Conservation (phyloP, 306 rosid species). For the Clitoria ternatea region DNA sequence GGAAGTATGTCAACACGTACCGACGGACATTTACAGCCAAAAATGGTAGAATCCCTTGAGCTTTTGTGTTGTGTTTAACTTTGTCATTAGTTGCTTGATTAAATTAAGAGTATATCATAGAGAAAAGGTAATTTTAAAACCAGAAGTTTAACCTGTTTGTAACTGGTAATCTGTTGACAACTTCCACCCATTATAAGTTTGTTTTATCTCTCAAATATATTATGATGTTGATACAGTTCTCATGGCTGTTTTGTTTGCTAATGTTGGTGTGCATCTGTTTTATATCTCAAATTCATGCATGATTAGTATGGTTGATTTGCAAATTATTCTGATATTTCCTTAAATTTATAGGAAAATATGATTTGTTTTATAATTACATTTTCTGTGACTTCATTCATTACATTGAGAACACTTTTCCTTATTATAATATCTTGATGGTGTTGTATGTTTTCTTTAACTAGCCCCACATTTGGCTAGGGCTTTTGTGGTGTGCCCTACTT, state of each 20-base stretch:
- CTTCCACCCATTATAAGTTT: neutral
- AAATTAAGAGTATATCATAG: neutral
- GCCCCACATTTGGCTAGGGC: neutral
- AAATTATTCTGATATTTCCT: neutral
- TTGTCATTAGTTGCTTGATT: neutral
- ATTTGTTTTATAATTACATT: neutral
- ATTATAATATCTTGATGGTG: neutral
- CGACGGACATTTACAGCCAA: constrained; percentile 36
- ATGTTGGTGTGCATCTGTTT: neutral
- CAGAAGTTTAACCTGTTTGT: neutral
- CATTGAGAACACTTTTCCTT: neutral
- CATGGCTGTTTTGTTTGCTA: neutral
- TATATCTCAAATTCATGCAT: neutral
- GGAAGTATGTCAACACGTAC: constrained; percentile 43
- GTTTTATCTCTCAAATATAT: neutral
- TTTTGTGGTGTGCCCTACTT: too few relatives aligned
- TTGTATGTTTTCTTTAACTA: neutral
- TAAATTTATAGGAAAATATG: neutral
- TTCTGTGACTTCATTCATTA: neutral
- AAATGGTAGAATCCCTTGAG: neutral
- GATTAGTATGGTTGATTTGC: neutral
- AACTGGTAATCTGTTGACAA: neutral
- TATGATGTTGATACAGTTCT: neutral
- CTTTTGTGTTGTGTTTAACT: neutral
- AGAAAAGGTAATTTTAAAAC: neutral